These are phyloP conservation scores for Decorospora gaudefroyi DNA, from an alignment of 2,329 filamentous ascomycete genomes.

Conservation along the genomic window DNA sequence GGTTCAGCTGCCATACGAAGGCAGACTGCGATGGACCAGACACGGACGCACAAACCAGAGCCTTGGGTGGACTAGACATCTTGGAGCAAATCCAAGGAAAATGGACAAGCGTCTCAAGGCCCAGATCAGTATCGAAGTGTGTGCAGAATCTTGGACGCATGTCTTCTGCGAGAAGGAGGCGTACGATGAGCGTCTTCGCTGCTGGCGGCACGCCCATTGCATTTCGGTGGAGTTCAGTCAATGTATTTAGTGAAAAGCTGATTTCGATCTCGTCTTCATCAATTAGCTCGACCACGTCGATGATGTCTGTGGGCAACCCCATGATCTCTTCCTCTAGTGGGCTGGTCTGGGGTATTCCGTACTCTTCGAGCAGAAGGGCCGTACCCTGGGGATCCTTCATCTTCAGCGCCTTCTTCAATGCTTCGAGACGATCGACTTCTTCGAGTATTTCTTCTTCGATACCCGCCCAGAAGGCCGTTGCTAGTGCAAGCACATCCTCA, in stretches of 20 bases:
- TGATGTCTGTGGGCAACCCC: slow-evolving; percentile 26
- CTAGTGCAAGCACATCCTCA: slow-evolving; percentile 20
- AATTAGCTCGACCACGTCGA: slow-evolving; percentile 33
- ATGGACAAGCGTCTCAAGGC: slow-evolving; percentile 22
- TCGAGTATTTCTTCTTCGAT: slow-evolving; percentile 29
- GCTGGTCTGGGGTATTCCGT: slow-evolving; percentile 31
- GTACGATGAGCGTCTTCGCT: slow-evolving; percentile 33
- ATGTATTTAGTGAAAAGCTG: slow-evolving; percentile 30
- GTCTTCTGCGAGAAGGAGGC: slow-evolving; percentile 22
- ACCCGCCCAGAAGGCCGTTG: slow-evolving; percentile 24
- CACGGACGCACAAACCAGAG: no score
- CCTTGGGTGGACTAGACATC: slow-evolving; percentile 17
- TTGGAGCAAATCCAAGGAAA: slow-evolving; percentile 24
- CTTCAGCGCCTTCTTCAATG: slow-evolving; percentile 30
- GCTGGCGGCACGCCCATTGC: slow-evolving; percentile 31
- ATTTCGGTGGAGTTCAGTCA: slow-evolving; percentile 31
- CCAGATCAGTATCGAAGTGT: slow-evolving; percentile 33
- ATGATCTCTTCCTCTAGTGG: slow-evolving; percentile 37
- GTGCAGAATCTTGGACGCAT: slow-evolving; percentile 32
- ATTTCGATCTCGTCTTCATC: slow-evolving; percentile 35
- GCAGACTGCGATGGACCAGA: slow-evolving; percentile 25
- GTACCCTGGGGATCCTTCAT: slow-evolving; percentile 35
- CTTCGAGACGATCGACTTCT: slow-evolving; percentile 32
- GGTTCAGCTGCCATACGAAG: slow-evolving; percentile 35
- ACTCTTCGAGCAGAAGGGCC: slow-evolving; percentile 25